These are phyloP conservation scores for Tetradesmus obliquus DNA, from an alignment of 139 green algal species.

Conservation along the genomic window DNA sequence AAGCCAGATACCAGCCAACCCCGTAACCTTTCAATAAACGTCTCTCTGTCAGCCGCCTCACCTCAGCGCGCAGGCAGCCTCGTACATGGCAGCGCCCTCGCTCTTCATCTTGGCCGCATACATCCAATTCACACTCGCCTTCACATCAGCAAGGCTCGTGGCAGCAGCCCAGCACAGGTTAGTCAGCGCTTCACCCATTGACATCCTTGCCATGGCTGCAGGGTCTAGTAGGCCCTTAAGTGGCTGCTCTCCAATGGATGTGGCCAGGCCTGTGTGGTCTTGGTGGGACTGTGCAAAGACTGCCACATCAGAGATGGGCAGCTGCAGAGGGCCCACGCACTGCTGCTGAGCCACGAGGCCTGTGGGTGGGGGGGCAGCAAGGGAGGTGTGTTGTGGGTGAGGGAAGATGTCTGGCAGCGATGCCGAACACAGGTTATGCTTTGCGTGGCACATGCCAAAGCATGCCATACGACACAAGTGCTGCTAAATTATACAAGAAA, in stretches of 20 bases:
- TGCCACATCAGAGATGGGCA: slow-evolving; percentile 93
- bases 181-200: slow-evolving; percentile 95
- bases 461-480: not conserved
- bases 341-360: slow-evolving; percentile 98
- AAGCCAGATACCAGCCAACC: not conserved
- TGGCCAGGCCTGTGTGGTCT: slow-evolving; percentile 85
- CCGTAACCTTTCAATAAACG: not conserved
- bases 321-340: slow-evolving; percentile 93
- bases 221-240: slow-evolving; percentile 96
- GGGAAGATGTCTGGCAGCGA: not conserved
- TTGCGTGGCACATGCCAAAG: too few relatives aligned
- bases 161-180: slow-evolving; percentile 85
- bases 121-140: slow-evolving; percentile 99
- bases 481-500: not conserved
- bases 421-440: not conserved
- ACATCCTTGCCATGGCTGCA: slow-evolving; percentile 93
- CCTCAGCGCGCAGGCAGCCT: slow-evolving; percentile 86
- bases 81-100: slow-evolving; percentile 97
- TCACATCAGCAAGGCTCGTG: slow-evolving; percentile 89
- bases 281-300: slow-evolving; percentile 92
- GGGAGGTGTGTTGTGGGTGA: not conserved
- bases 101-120: slow-evolving; percentile 97
- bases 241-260: slow-evolving; percentile 96
- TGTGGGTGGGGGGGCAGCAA: not conserved
- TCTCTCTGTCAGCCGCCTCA: slow-evolving; percentile 7